Evolutionary conservation across 495 filamentous ascomycete genomes (phyloP).

Genomic region (Bathelium albidoporum): DNA sequence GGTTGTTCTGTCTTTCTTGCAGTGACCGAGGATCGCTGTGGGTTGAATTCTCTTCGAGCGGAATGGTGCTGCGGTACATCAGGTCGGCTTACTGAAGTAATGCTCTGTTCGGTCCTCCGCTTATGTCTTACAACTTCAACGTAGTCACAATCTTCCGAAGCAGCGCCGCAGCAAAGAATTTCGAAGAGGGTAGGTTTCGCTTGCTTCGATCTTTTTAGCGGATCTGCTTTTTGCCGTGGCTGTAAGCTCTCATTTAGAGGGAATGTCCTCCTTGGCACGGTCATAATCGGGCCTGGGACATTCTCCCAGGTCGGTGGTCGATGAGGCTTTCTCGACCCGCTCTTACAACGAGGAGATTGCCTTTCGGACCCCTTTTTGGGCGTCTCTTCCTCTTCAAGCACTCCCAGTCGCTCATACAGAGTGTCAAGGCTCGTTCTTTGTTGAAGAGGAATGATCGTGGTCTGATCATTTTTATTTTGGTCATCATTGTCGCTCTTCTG

Average conservation of each 20-base stretch:
- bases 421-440: constrained; percentile 72
- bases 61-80: background rate
- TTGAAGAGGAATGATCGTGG: constrained; percentile 35
- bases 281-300: constrained; percentile 32
- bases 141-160: constrained; percentile 27
- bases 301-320: constrained; percentile 29
- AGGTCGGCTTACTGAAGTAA: background rate
- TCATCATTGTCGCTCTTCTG: constrained; percentile 9
- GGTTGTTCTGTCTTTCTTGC: background rate
- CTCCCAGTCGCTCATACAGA: constrained; percentile 63
- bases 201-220: constrained; percentile 9
- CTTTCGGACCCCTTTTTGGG: constrained; percentile 17
- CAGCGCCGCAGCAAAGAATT: constrained; percentile 23
- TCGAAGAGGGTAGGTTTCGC: constrained; percentile 24
- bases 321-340: constrained; percentile 8
- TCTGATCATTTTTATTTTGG: constrained; percentile 8
- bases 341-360: constrained; percentile 16
- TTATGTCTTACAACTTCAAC: constrained; percentile 32
- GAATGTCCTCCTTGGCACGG: constrained; percentile 20
- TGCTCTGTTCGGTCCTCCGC: constrained; percentile 15
- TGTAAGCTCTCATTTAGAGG: constrained; percentile 1
- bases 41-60: background rate
- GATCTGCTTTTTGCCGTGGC: constrained; percentile 7
- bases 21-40: background rate
- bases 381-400: constrained; percentile 48